Evolutionary conservation across 306 rosid genomes (phyloP).

Genomic region (Cercis canadensis): DNA sequence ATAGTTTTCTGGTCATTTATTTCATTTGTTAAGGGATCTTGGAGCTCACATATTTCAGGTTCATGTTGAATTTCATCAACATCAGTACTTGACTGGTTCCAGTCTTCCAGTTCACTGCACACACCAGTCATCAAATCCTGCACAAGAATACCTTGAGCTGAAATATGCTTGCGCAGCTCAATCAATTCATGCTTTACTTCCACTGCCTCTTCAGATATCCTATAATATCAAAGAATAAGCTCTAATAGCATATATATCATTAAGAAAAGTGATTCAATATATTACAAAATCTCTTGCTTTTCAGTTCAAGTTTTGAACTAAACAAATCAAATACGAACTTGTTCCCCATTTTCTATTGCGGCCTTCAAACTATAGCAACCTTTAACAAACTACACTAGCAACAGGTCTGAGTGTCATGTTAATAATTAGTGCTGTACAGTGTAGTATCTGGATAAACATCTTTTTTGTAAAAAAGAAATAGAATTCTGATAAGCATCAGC

Average conservation of each 20-base stretch:
- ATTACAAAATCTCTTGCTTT: slow-evolving; percentile 10
- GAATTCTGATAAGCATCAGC: background rate
- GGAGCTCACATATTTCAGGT: slow-evolving; percentile 52
- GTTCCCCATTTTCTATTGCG: slow-evolving; percentile 4
- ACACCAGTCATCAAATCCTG: slow-evolving; percentile 97
- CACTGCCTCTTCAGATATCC: slow-evolving; percentile 97
- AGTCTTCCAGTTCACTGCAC: slow-evolving; percentile 81
- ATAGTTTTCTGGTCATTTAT: slow-evolving; percentile 47
- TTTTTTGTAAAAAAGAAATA: too few relatives aligned
- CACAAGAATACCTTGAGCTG: slow-evolving; percentile 88
- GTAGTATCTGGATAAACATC: slow-evolving; percentile 5
- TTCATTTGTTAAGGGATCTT: slow-evolving; percentile 60
- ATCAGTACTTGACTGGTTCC: slow-evolving; percentile 62
- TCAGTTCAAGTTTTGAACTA: slow-evolving; percentile 21
- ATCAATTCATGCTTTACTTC: slow-evolving; percentile 90
- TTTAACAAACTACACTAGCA: slow-evolving; percentile 25
- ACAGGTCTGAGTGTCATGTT: background rate
- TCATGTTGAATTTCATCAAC: slow-evolving; percentile 50
- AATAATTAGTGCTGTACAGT: background rate
- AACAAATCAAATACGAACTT: slow-evolving; percentile 4
- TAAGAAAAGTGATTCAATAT: slow-evolving; percentile 13
- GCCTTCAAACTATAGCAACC: slow-evolving; percentile 25
- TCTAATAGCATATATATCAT: slow-evolving; percentile 11
- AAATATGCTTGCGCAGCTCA: slow-evolving; percentile 88
- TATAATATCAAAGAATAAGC: slow-evolving; percentile 43